Conservation (phyloP, 495 filamentous ascomycete genomes). For the Margaritispora aquatica region DNA sequence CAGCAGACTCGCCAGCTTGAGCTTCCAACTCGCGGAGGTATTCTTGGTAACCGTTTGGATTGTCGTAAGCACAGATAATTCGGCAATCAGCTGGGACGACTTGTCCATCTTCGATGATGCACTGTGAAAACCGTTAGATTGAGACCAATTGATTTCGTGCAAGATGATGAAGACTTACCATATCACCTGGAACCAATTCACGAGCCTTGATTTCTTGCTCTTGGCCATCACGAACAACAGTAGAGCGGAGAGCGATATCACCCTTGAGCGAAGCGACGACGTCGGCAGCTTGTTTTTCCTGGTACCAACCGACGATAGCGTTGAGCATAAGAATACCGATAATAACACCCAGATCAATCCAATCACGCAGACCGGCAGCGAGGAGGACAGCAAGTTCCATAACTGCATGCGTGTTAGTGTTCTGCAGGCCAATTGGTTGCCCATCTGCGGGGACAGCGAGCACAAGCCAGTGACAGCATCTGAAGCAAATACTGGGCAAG, state of each 20-base stretch:
- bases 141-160: constrained; percentile 8
- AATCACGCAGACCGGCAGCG: constrained; percentile 73
- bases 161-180: constrained; percentile 46
- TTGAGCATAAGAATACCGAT: constrained; percentile 75
- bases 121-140: constrained; percentile 17
- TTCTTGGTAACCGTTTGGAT: constrained; percentile 62
- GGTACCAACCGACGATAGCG: constrained; percentile 80
- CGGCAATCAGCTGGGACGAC: constrained; percentile 69
- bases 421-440: neutral
- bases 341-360: constrained; percentile 81
- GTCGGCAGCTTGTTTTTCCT: constrained; percentile 82
- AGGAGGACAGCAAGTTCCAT: constrained; percentile 81
- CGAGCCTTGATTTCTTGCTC: constrained; percentile 70
- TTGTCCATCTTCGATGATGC: constrained; percentile 70
- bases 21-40: constrained; percentile 55
- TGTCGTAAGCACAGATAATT: constrained; percentile 69
- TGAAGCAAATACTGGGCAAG: neutral
- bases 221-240: constrained; percentile 63
- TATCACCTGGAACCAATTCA: constrained; percentile 76
- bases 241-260: constrained; percentile 76
- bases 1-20: constrained; percentile 42
- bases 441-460: too few relatives aligned
- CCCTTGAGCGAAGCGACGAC: constrained; percentile 76
- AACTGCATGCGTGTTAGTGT: constrained; percentile 38
- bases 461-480: too few relatives aligned